Base-by-base conservation (phyloP, 116 monocot genomes). In the Posidonia oceanica region DNA sequence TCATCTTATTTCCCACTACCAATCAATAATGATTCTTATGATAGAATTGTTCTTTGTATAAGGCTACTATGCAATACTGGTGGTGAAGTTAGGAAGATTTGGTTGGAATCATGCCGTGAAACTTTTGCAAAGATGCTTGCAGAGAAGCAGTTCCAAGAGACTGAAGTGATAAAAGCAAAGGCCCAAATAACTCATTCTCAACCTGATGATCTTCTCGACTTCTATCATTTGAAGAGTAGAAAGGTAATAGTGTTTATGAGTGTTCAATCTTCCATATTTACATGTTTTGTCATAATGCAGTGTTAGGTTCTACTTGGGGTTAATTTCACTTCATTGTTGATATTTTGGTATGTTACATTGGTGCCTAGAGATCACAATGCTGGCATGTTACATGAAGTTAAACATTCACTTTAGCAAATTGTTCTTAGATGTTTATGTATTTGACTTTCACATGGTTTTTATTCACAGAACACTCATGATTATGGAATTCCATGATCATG, bases 181-280 rank as follows among this genome's bases (percentile, higher is more conserved):
- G 80, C 82, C 12, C 87, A 84, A 52, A 80, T 84, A 60, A 78
- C 80, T 70, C 78, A 87, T 78, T 84, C 90, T 37, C 90, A 87
- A 74, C 87, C 84, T 14, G 90, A 90, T 78, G 90, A 90, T 82
- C 86, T 90, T 54, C 86, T 90, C 76, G 90, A 90, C 71, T 90
- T 90, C 71, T 86, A 90, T 64, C 90, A 90, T 78, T 78, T 90
- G 82, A 90, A 90, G 78, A 86, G 86, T 60, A 77, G 90, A 71
- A 86, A 78, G 90, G 90, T 90, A 70, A 29, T 29, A 29, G 29
- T 29, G 29, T 1, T 29, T 29, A 29, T 29, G 29, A 29, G 29
- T 1, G 29, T 29, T 29, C 59, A 38, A 23, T 36, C 20, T 66
- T 48, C 20, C 42, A 17, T 66, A 44, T 44, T 48, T 10, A 29